Evolutionary conservation across 495 filamentous ascomycete species (phyloP).

Genomic region (Aspergillus kassunensis): DNA sequence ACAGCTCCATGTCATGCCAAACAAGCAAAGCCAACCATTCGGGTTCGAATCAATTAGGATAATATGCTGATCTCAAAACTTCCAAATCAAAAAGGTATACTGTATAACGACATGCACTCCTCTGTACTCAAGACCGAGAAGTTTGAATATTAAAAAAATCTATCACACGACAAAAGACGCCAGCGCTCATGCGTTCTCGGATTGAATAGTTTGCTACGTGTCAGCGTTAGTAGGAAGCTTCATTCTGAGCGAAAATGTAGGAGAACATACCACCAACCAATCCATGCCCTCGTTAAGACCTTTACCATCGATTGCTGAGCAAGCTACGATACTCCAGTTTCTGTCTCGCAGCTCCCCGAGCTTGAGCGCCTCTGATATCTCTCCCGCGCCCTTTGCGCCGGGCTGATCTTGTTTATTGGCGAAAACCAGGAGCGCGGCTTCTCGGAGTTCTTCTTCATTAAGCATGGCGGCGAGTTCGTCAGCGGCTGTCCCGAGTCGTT

Average conservation of each 20-base stretch:
- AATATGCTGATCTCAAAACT: conserved; percentile 33
- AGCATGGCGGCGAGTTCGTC: conserved; percentile 94
- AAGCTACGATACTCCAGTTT: conserved; percentile 99
- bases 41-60: conserved; percentile 32
- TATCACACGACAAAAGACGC: conserved; percentile 35
- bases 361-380: conserved; percentile 89
- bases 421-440: conserved; percentile 90
- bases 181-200: conserved; percentile 43
- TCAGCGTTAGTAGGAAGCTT: conserved; percentile 14
- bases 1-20: conserved; percentile 3
- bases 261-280: conserved; percentile 83
- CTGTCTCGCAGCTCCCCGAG: conserved; percentile 87
- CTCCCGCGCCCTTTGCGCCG: conserved; percentile 91
- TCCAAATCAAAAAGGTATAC: conserved; percentile 34
- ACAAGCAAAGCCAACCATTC: conserved; percentile 10
- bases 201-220: conserved; percentile 44
- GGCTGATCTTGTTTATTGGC: conserved; percentile 99
- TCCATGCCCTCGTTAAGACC: conserved; percentile 97
- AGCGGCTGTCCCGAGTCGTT: conserved; percentile 83
- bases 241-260: not conserved
- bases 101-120: conserved; percentile 33
- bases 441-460: conserved; percentile 91
- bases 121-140: conserved; percentile 10
- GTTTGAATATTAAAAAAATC: conserved; percentile 36
- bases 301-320: conserved; percentile 90